A percentile compares a stretch with the other conserved stretches of the same genome.
Evolutionary conservation across 208 protist genomes (phyloP).

Genomic region (Leishmania major): DNA sequence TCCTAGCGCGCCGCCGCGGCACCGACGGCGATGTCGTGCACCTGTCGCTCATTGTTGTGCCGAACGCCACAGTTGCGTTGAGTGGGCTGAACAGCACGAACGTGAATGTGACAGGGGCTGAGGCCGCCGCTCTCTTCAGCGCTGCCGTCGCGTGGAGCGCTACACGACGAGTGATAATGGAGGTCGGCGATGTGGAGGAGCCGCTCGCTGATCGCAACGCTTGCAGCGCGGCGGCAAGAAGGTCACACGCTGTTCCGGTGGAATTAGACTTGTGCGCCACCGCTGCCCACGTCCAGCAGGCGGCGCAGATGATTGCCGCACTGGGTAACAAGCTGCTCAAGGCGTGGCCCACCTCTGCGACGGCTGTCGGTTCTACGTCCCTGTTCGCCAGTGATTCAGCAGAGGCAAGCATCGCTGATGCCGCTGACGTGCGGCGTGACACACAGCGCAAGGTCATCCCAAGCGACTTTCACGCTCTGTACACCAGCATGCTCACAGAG

Average conservation of each 20-base stretch:
- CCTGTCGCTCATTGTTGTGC: constrained; percentile 18
- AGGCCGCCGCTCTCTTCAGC: constrained; percentile 20
- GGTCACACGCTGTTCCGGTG: neutral
- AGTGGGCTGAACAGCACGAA: constrained; percentile 22
- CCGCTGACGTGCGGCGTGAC: constrained; percentile 43
- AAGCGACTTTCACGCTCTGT: constrained; percentile 71
- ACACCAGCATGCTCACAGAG: constrained; percentile 71
- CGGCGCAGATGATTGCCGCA: constrained; percentile 30
- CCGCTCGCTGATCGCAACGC: neutral
- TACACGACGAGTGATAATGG: neutral
- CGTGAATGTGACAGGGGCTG: constrained; percentile 12
- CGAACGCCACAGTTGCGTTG: constrained; percentile 14
- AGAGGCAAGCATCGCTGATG: neutral
- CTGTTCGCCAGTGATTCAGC: neutral
- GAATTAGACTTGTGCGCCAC: constrained; percentile 31
- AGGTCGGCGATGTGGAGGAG: neutral
- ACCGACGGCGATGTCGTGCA: constrained; percentile 5
- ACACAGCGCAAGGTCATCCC: constrained; percentile 63
- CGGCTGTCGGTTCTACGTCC: neutral
- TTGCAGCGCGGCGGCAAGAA: neutral
- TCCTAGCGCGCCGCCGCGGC: neutral
- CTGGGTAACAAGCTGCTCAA: constrained; percentile 29
- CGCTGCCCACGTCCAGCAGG: constrained; percentile 15
- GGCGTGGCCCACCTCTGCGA: neutral
- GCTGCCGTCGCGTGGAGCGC: constrained; percentile 22